Evolutionary conservation across 2,329 filamentous ascomycete species (phyloP).

Genomic region (Arthroderma sp.): DNA sequence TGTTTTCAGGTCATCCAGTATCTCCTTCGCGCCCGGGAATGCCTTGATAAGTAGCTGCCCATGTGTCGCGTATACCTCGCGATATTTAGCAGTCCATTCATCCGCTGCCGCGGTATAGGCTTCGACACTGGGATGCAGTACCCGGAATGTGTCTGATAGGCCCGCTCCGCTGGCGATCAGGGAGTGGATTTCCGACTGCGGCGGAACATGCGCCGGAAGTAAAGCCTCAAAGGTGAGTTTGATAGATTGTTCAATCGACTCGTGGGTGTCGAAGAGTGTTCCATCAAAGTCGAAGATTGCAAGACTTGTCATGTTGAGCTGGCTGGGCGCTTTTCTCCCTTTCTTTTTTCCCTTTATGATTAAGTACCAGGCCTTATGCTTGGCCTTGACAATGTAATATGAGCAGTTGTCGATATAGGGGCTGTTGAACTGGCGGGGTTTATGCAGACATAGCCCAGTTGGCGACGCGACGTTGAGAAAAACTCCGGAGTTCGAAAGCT

Average conservation of each 20-base stretch:
- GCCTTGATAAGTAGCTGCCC: conserved; percentile 10
- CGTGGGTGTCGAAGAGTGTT: conserved; percentile 12
- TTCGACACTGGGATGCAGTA: conserved; percentile 4
- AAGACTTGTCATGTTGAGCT: conserved; percentile 5
- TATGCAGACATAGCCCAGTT: background rate
- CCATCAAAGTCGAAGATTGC: conserved; percentile 12
- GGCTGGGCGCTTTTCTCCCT: background rate
- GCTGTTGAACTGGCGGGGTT: no score
- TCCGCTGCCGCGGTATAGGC: background rate
- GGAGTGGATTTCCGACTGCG: conserved; percentile 8
- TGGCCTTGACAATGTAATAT: background rate
- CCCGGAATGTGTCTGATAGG: conserved; percentile 10
- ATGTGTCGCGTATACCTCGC: conserved; percentile 8
- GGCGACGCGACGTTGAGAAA: background rate
- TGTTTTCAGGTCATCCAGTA: conserved; percentile 5
- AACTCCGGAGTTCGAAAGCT: no score
- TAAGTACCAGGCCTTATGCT: background rate
- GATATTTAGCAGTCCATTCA: conserved; percentile 10
- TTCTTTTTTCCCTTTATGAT: background rate
- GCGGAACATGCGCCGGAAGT: conserved; percentile 7
- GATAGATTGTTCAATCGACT: conserved; percentile 10
- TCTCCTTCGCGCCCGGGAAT: conserved; percentile 7
- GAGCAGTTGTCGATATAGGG: no score
- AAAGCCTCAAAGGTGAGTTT: conserved; percentile 10
- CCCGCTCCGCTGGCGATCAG: conserved; percentile 9